Base-by-base conservation (phyloP, 306 rosid species). In the Vigna trinervia region DNA sequence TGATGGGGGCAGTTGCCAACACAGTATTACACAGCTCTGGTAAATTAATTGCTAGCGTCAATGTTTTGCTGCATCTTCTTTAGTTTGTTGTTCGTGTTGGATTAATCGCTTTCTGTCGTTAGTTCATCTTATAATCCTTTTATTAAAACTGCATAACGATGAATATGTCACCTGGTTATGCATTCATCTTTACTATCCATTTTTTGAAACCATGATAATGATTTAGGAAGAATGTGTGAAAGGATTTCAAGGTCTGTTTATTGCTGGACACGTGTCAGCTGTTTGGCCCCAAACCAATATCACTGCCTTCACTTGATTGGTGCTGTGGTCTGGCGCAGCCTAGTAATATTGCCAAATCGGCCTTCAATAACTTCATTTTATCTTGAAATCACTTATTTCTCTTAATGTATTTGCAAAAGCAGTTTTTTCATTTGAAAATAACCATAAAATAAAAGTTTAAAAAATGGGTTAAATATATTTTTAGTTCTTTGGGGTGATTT, bases 21-120 rank as follows among this genome's bases (percentile, higher is more conserved):
- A 50, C 97, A 92, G 76, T 89, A 76, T 46, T 92, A 92, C 68
- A 92, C 96, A 48, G 97, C 97, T 78, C 88, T 92, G 92, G 97
- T 92, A 84, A 85, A 10, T 62, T 41, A 34, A 78, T 62, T 6
- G 48, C 17, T n/a, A 73, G 7, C 19, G 15, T 34, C 58, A 54
- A 46, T 12, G 36, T 30, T 70, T 52, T 45, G 23, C 11, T 12
- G 19, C 0, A 38, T 28, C 62, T 0, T 28, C 2, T 39, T 5
- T n/a, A 41, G 12, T 8, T 39, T 39, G 19, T 9, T 36, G 17
- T 39, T 65, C 34, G 12, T 30, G 9, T 22, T 20, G 17, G 4
- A n/a, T 38, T 15, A 43, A 12, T 67, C 1, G 20, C 12, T 67
- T 45, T 12, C 12, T 22, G 17, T 22, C n/a, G 5, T 65, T 5